Evolutionary conservation across 371 early-diverging fungal species (phyloP).

Genomic region (Saksenaea vasiformis): DNA sequence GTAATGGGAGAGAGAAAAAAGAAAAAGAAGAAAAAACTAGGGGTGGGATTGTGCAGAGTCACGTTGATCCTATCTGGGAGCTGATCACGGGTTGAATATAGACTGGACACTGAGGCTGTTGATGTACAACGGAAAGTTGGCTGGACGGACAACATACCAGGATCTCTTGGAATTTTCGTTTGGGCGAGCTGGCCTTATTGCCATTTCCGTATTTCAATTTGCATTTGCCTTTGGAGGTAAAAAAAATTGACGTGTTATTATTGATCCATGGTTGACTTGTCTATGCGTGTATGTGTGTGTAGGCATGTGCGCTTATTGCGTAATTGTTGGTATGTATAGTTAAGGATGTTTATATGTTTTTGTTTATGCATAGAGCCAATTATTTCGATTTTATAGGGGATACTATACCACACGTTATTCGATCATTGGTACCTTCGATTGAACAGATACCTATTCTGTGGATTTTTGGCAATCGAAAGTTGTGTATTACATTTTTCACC

Average conservation of each 20-base stretch:
- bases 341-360: neutral
- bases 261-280: neutral
- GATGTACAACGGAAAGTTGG: conserved; percentile 69
- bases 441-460: conserved; percentile 50
- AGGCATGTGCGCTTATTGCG: conserved; percentile 81
- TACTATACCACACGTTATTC: conserved; percentile 76
- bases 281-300: conserved; percentile 2
- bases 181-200: conserved; percentile 69
- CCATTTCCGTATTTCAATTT: conserved; percentile 78
- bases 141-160: conserved; percentile 75
- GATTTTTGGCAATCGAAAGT: conserved; percentile 54
- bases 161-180: conserved; percentile 76
- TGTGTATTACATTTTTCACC: conserved; percentile 70
- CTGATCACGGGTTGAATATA: conserved; percentile 9
- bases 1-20: conserved; percentile 1
- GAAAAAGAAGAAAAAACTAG: neutral
- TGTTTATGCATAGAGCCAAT: conserved; percentile 3
- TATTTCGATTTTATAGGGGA: conserved; percentile 54
- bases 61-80: neutral
- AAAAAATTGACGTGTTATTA: neutral
- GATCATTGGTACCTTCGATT: conserved; percentile 63
- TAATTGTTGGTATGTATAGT: conserved; percentile 64
- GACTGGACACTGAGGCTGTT: conserved; percentile 81
- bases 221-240: conserved; percentile 84
- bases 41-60: neutral